Conservation (phyloP, 441 rosid genomes). For the Eutrema salsugineum region DNA sequence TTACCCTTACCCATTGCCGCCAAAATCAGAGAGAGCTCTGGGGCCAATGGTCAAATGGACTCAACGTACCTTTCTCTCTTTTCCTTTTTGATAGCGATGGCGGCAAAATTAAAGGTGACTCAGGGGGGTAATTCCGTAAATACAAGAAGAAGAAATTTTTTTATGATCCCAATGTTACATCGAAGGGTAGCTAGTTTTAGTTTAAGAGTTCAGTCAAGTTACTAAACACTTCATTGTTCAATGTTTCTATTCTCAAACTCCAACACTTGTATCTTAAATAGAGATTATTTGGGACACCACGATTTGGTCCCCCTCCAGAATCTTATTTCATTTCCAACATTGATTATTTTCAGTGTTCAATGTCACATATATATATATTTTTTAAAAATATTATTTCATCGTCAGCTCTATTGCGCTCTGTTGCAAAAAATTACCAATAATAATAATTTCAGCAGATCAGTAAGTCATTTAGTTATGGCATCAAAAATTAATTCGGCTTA, state of each 20-base stretch:
- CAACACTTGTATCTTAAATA: conserved; percentile 14
- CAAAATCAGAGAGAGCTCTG: conserved; percentile 16
- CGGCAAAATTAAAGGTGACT: conserved; percentile 13
- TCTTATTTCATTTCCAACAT: conserved; percentile 21
- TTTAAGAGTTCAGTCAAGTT: conserved; percentile 17
- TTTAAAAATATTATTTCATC: not conserved
- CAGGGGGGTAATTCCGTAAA: not conserved
- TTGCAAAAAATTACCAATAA: not conserved
- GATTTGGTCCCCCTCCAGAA: conserved; percentile 24
- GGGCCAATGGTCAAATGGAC: conserved; percentile 31
- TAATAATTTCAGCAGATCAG: not conserved
- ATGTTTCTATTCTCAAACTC: conserved; percentile 27
- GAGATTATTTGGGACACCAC: conserved; percentile 24
- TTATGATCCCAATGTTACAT: conserved; percentile 26
- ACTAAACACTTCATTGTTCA: conserved; percentile 29
- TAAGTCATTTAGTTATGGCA: not conserved
- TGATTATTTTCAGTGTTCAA: conserved; percentile 18
- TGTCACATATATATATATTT: not conserved
- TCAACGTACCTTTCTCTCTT: conserved; percentile 21
- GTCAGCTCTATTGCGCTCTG: not conserved
- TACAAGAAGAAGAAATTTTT: not conserved
- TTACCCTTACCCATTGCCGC: conserved; percentile 17
- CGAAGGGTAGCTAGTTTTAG: conserved; percentile 7
- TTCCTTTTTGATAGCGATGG: conserved; percentile 23
- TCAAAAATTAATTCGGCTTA: not conserved